phyloP scores from a whole-genome alignment of 257 asterid species.

The Nicotiana obtusifolia region DNA sequence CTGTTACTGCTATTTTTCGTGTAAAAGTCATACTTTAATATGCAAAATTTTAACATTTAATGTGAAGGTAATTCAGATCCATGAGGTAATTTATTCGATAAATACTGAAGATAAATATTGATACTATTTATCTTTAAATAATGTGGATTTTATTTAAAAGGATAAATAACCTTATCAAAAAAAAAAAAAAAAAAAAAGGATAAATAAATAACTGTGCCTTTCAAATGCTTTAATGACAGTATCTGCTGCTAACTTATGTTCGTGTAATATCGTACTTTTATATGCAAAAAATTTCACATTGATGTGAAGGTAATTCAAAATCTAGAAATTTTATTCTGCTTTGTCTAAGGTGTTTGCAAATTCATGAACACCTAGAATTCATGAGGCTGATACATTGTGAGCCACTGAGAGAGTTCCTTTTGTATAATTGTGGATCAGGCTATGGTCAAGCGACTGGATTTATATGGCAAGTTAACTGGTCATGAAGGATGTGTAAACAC shows the following conservation, averaged over 20 bases:
- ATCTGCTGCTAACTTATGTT: neutral
- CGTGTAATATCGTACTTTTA: neutral
- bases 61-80: neutral
- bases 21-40: neutral
- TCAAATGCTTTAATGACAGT: neutral
- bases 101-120: neutral
- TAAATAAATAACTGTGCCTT: neutral
- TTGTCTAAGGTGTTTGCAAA: neutral
- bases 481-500: constrained; percentile 83
- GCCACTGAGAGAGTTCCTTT: neutral
- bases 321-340: neutral
- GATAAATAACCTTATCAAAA: no score
- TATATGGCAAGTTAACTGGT: constrained; percentile 50
- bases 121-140: neutral
- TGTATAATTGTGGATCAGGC: constrained; percentile 35
- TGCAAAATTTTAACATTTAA: neutral
- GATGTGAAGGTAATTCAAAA: neutral
- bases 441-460: constrained; percentile 45
- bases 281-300: neutral
- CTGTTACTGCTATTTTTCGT: neutral
- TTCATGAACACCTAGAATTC: neutral
- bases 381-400: neutral
- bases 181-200: neutral
- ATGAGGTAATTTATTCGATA: neutral
- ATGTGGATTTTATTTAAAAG: neutral